phyloP scores from a whole-genome alignment of 352 stramenopile genomes.

The Lagenidium giganteum region DNA sequence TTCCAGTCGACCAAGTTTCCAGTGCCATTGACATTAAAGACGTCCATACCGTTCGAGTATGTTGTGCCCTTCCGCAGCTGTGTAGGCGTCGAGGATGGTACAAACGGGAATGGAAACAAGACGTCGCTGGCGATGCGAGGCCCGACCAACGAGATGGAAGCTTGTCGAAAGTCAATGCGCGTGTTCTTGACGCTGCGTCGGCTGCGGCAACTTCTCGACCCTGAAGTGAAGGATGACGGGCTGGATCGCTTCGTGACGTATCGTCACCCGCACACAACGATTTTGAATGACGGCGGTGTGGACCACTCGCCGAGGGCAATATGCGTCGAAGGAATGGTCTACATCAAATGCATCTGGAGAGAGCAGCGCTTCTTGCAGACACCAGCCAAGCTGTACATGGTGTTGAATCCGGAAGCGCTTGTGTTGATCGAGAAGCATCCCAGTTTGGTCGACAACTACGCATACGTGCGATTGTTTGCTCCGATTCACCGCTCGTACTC shows the following conservation, averaged over 20 bases:
- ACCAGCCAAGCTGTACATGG: conserved; percentile 52
- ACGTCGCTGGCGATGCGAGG: conserved; percentile 35
- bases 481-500: conserved; percentile 72
- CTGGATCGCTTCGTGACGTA: conserved; percentile 51
- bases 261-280: conserved; percentile 50
- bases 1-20: conserved; percentile 53
- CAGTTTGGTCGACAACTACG: conserved; percentile 15
- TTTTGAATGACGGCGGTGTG: conserved; percentile 14
- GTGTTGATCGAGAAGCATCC: conserved; percentile 49
- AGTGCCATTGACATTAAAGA: conserved; percentile 43
- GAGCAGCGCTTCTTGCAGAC: conserved; percentile 70
- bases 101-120: conserved; percentile 17
- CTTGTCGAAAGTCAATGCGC: conserved; percentile 64
- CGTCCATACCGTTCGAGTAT: conserved; percentile 61
- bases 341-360: conserved; percentile 64
- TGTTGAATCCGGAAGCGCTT: conserved; percentile 72
- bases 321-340: conserved; percentile 62
- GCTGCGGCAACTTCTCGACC: conserved; percentile 47
- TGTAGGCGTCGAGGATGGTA: background rate
- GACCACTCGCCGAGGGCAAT: conserved; percentile 4
- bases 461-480: conserved; percentile 55
- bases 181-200: conserved; percentile 58
- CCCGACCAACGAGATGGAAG: conserved; percentile 66
- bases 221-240: conserved; percentile 30
- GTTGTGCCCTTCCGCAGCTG: conserved; percentile 34